These are phyloP conservation scores for Omphalotus guepiniiformis DNA, from an alignment of 768 basidiomycete genomes.

Conservation along the genomic window DNA sequence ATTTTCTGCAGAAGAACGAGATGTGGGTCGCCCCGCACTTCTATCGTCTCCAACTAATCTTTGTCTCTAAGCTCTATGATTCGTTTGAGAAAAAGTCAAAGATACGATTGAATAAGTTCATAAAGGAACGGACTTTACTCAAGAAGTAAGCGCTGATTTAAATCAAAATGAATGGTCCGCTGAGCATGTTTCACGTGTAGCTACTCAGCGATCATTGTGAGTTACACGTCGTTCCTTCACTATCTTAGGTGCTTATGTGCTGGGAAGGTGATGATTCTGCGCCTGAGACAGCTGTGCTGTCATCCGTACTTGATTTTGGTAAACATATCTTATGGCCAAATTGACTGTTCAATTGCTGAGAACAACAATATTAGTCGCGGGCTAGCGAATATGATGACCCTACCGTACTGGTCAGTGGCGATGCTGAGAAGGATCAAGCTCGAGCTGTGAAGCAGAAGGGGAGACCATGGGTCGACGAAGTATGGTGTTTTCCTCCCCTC, in stretches of 20 bases:
- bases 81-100: slow-evolving; percentile 51
- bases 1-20: slow-evolving; percentile 63
- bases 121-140: slow-evolving; percentile 58
- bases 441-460: slow-evolving; percentile 51
- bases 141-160: slow-evolving; percentile 53
- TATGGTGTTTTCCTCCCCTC: slow-evolving; percentile 13
- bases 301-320: slow-evolving; percentile 72
- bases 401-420: slow-evolving; percentile 40
- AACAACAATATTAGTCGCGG: slow-evolving; percentile 26
- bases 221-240: slow-evolving; percentile 3
- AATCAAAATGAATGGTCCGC: neutral
- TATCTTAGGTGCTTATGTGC: neutral
- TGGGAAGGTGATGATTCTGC: slow-evolving; percentile 65
- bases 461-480: slow-evolving; percentile 35
- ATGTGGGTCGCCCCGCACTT: slow-evolving; percentile 32
- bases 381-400: slow-evolving; percentile 48
- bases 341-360: neutral
- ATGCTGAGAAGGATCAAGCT: slow-evolving; percentile 50
- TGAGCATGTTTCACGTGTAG: slow-evolving; percentile 22
- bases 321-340: slow-evolving; percentile 15
- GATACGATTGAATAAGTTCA: slow-evolving; percentile 55
- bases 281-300: slow-evolving; percentile 69
- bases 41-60: neutral
- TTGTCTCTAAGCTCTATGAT: slow-evolving; percentile 46
- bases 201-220: slow-evolving; percentile 44